A percentile compares a stretch with the other conserved stretches of the same genome.
Conservation (phyloP, 208 protist species). For the Dictyostelium gargantuum region DNA sequence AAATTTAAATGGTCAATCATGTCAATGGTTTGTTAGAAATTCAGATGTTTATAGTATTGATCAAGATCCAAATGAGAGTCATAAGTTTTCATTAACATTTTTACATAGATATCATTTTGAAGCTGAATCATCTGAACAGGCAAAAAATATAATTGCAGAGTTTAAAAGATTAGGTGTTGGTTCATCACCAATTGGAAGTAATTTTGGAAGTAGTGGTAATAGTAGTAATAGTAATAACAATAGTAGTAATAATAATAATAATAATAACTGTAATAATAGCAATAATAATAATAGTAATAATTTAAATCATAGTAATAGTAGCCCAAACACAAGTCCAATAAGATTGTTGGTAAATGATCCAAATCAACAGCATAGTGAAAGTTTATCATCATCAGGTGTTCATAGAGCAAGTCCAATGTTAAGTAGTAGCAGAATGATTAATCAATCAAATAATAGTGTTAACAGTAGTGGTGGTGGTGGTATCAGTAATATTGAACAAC, state of each 20-base stretch:
- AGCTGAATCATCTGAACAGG: slow-evolving; percentile 21
- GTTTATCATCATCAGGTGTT: not conserved
- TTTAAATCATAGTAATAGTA: not conserved
- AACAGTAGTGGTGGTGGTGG: not conserved
- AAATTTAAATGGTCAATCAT: slow-evolving; percentile 52
- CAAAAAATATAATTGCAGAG: slow-evolving; percentile 3
- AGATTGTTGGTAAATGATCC: not conserved
- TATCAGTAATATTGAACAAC: not conserved
- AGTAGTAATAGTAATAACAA: too few relatives aligned
- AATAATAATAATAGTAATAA: not conserved
- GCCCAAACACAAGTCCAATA: not conserved
- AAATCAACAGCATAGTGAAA: not conserved
- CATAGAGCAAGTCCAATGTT: not conserved
- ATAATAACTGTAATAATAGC: too few relatives aligned
- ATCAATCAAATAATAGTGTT: too few relatives aligned
- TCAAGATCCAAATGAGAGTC: not conserved
- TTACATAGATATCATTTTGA: slow-evolving; percentile 55
- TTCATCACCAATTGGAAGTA: not conserved
- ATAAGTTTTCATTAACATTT: slow-evolving; percentile 53
- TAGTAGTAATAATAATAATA: too few relatives aligned
- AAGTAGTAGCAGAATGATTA: not conserved
- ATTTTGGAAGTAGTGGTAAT: not conserved
- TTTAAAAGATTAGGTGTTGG: slow-evolving; percentile 37
- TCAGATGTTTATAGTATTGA: slow-evolving; percentile 31
- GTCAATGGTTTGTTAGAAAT: slow-evolving; percentile 57